Conservation (phyloP, 2,329 filamentous ascomycete species). For the Malbranchea cinnamomea region DNA sequence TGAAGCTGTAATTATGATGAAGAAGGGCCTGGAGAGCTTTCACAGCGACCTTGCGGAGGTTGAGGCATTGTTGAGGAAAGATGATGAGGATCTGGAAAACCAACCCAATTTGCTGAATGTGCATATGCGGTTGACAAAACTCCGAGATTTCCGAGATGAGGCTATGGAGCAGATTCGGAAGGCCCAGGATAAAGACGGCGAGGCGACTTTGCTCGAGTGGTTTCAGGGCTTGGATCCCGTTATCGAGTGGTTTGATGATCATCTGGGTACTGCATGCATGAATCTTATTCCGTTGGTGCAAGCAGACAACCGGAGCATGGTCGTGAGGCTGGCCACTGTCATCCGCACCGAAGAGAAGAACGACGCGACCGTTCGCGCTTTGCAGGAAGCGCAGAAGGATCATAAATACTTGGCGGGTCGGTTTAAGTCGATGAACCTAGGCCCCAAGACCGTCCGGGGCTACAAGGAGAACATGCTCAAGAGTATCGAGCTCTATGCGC, state of each 20-base stretch:
- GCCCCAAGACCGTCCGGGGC: conserved; percentile 77
- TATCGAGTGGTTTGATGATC: conserved; percentile 90
- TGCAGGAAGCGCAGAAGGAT: conserved; percentile 89
- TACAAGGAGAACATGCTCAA: conserved; percentile 94
- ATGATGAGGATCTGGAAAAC: conserved; percentile 72
- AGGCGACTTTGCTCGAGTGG: conserved; percentile 75
- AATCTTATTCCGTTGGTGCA: conserved; percentile 81
- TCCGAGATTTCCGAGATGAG: conserved; percentile 89
- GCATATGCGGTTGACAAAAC: conserved; percentile 80
- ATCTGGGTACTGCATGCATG: conserved; percentile 74
- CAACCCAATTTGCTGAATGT: conserved; percentile 83
- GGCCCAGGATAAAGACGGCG: conserved; percentile 56
- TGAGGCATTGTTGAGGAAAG: conserved; percentile 63
- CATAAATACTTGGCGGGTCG: conserved; percentile 87
- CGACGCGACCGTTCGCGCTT: conserved; percentile 74
- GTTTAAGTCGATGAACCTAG: conserved; percentile 90
- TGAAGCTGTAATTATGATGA: conserved; percentile 84
- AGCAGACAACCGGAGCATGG: conserved; percentile 71
- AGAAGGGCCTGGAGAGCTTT: conserved; percentile 75
- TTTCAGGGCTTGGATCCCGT: conserved; percentile 75
- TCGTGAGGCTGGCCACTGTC: conserved; percentile 80
- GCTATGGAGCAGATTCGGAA: conserved; percentile 90
- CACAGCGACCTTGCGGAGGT: conserved; percentile 60
- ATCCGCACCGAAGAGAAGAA: conserved; percentile 95
- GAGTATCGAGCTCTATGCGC: conserved; percentile 58